Conservation (phyloP, 192 early-diverging fungal genomes). For the Cetraspora pellucida region DNA sequence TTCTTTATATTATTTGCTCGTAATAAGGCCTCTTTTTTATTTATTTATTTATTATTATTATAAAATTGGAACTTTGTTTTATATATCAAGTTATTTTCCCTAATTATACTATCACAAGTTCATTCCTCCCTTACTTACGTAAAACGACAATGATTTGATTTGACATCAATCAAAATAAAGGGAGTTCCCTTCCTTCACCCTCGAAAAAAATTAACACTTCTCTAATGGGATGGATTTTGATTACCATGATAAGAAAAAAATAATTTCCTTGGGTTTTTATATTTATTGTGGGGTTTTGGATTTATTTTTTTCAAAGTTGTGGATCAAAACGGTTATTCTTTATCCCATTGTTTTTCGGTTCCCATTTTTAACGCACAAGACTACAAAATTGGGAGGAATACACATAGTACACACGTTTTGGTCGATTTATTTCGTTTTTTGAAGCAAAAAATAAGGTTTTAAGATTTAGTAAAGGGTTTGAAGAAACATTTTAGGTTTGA, state of each 20-base stretch:
- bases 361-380: too few relatives aligned
- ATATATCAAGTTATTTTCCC: neutral
- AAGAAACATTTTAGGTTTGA: too few relatives aligned
- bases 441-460: too few relatives aligned
- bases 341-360: too few relatives aligned
- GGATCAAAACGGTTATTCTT: too few relatives aligned
- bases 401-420: too few relatives aligned
- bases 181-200: conserved; percentile 10
- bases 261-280: neutral
- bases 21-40: neutral
- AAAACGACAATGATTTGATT: conserved; percentile 23
- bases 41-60: neutral
- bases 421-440: too few relatives aligned
- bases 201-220: neutral
- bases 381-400: too few relatives aligned
- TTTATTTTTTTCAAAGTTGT: too few relatives aligned
- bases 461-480: too few relatives aligned
- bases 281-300: too few relatives aligned
- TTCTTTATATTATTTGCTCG: neutral
- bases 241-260: neutral
- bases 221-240: neutral
- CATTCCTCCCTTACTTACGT: neutral
- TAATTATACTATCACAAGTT: neutral
- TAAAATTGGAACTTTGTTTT: neutral
- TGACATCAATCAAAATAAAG: conserved; percentile 10